Base-by-base conservation (phyloP, 2,329 filamentous ascomycete genomes). In the Hymenoscyphus scutula region DNA sequence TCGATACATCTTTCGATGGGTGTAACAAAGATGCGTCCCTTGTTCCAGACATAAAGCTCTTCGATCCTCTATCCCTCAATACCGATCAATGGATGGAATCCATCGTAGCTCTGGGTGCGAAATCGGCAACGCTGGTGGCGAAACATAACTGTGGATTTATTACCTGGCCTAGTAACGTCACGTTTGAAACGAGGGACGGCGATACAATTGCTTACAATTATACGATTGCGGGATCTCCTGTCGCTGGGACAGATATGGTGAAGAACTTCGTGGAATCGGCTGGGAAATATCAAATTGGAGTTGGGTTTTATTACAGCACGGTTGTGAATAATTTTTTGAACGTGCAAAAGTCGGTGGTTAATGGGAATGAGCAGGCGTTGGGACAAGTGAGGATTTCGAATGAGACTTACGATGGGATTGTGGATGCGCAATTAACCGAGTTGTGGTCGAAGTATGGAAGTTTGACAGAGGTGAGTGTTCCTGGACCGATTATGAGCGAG, bases 121-220 rank as follows among this genome's bases (percentile, higher is more conserved):
- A 68, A 41, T 73, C 72, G 56, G 72, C 72, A 17, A 74, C 72
- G 0, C 63, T 74, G 29, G 71, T 73, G 5, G 72, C 69, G 8
- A 74, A 73, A 57, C 72, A 74, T 60, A 74, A 74, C 55, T 74
- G 72, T 60, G 72, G 72, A 13, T 74, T 73, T 61, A 67, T 68
- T 2, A 70, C 65, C 1, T 74, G 71, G 72, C 71, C 72, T 1
- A 73, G 70, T 45, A 54, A 70, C 41, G 70, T 74, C 5, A 64
- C 58, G 17, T 73, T 74, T 54, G 56, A 63, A 53, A 67, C 68
- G 45, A 25, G 11, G 4, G 45, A 51, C 5, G 45, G 45, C 1
- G 8, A 51, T 51, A 51, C 45, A 10, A 51, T 23, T 13, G 19
- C 45, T 13, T 51, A 51, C 23, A 23, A 23, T 13, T 51, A 51